Base-by-base conservation (phyloP, 257 asterid species). In the Agastache rugosa region DNA sequence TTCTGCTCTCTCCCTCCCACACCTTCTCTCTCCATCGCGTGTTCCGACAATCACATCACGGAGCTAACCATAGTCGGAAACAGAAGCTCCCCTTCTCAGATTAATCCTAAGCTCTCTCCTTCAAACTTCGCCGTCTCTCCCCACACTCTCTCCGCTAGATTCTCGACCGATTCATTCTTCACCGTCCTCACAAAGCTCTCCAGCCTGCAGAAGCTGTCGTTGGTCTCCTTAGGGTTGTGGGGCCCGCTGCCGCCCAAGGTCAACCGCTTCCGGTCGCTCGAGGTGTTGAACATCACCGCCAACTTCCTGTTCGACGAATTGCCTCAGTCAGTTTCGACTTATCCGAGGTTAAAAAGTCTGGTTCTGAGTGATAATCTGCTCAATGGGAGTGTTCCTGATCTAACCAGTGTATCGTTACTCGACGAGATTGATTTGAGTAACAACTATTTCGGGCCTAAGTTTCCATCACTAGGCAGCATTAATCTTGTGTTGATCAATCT, bases 111-210 rank as follows among this genome's bases (percentile, higher is more conserved):
- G 22, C 48, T 78, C 50, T 54, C 88, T 7, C 8, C 89, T 31
- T 50, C 79, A 9, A 78, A 73, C 53, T 78, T 83, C 63, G 76
- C 83, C 0, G 68, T 67, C 63, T 71, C 90, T 42, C 74, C 59
- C 41, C 83, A 68, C 37, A 83, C 92, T 25, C 85, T 93, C 12
- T 91, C 98, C 6, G 63, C 42, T 1, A 75, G 65, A 58, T 94
- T 94, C 81, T 87, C 95, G 11, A 67, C 81, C 8, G 98, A 92
- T 19, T 94, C 97, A 39, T 94, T 94, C 85, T 87, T 94, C 85
- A 91, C 97, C 61, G 90, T 88, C 22, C 27, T 94, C 10, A 94
- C 98, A 7, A 91, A 94, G 80, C 96, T 94, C 44, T 78, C 93
- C 16, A 71, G 47, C 44, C 73, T 95, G 56, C 82, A 84, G 74